These are phyloP conservation scores for Iris pallida DNA, from an alignment of 116 monocot genomes.

Conservation along the genomic window DNA sequence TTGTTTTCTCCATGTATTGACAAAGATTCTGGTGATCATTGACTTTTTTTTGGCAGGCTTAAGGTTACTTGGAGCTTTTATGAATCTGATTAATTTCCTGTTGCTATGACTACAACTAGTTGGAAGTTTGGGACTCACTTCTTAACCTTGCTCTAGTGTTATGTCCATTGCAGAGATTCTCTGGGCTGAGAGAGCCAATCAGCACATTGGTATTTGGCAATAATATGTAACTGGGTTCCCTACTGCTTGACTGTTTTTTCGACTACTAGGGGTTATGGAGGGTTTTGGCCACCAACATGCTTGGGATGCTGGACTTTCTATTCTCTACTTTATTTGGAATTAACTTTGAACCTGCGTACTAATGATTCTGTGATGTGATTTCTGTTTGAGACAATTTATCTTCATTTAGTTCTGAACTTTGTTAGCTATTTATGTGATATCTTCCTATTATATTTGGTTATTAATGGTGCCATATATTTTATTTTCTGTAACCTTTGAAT, in stretches of 20 bases:
- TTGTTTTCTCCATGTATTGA: slow-evolving; percentile 11
- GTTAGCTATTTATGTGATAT: background rate
- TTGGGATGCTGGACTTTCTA: background rate
- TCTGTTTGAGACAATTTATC: background rate
- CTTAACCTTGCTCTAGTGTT: slow-evolving; percentile 74
- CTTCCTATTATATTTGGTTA: background rate
- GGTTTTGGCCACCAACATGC: background rate
- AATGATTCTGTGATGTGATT: slow-evolving; percentile 8
- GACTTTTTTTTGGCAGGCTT: slow-evolving; percentile 56
- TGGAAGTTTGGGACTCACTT: slow-evolving; percentile 83
- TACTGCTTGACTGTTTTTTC: slow-evolving; percentile 15
- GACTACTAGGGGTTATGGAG: slow-evolving; percentile 5
- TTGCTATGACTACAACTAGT: slow-evolving; percentile 64
- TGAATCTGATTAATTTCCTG: slow-evolving; percentile 70
- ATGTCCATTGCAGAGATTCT: slow-evolving; percentile 62
- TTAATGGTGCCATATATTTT: background rate
- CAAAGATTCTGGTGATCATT: slow-evolving; percentile 18
- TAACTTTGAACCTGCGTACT: slow-evolving; percentile 1
- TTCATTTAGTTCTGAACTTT: background rate
- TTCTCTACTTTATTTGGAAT: background rate
- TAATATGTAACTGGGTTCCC: slow-evolving; percentile 9
- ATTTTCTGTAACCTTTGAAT: slow-evolving; percentile 7
- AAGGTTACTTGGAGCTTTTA: slow-evolving; percentile 60
- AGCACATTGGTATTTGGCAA: background rate
- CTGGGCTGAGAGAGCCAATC: slow-evolving; percentile 3